Percentiles rank a stretch among this genome's conserved stretches.
Evolutionary conservation across 2,329 filamentous ascomycete species (phyloP).

Genomic region (Cyphellophora attinorum): DNA sequence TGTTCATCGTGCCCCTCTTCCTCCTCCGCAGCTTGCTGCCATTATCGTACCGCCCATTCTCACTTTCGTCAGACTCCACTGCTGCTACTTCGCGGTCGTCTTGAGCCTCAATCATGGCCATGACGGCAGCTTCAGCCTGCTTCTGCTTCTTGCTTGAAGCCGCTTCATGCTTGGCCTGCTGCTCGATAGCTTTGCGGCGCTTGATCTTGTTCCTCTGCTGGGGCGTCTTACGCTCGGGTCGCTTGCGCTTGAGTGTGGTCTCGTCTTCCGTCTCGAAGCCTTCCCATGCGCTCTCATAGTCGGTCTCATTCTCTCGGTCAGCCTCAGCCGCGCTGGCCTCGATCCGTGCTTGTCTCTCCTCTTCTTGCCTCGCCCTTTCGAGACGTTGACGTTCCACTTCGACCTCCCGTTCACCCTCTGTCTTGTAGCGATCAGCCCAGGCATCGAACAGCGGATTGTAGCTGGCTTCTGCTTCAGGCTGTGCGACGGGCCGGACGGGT

Average conservation of each 20-base stretch:
- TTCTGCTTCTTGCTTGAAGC: constrained; percentile 63
- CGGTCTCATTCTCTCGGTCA: constrained; percentile 64
- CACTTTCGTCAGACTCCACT: constrained; percentile 32
- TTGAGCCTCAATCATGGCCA: constrained; percentile 29
- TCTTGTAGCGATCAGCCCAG: constrained; percentile 66
- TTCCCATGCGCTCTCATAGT: constrained; percentile 88
- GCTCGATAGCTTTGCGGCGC: constrained; percentile 79
- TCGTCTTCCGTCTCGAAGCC: constrained; percentile 73
- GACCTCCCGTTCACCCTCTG: constrained; percentile 69
- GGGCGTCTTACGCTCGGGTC: constrained; percentile 75
- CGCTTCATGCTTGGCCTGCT: constrained; percentile 63
- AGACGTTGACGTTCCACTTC: constrained; percentile 69
- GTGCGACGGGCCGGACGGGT: constrained; percentile 64
- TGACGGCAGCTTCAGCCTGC: constrained; percentile 55
- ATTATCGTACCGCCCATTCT: constrained; percentile 23
- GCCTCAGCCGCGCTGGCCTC: constrained; percentile 67
- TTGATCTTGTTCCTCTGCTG: constrained; percentile 80
- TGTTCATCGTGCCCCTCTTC: constrained; percentile 9
- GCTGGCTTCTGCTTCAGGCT: constrained; percentile 72
- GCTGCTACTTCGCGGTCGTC: constrained; percentile 30
- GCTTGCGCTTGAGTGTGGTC: constrained; percentile 61
- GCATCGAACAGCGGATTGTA: constrained; percentile 88
- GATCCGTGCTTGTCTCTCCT: constrained; percentile 56
- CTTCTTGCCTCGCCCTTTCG: constrained; percentile 47
- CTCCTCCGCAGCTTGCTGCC: constrained; percentile 11